Evolutionary conservation across 2,329 filamentous ascomycete species (phyloP).

Genomic region (Xylariomycetidae sp.): DNA sequence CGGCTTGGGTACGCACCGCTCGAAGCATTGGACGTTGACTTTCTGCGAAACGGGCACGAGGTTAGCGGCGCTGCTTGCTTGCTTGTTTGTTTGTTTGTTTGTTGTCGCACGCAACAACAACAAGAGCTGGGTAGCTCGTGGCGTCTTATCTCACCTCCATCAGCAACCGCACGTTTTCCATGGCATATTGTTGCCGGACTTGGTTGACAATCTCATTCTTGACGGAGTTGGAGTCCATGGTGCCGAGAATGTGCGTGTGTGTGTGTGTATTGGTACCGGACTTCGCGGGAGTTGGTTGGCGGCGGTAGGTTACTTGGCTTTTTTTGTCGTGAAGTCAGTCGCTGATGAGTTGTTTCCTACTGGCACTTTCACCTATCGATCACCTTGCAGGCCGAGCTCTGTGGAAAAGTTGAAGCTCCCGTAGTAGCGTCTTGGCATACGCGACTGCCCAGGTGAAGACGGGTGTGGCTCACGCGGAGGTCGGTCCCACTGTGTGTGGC

Average conservation of each 20-base stretch:
- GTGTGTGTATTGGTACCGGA: slow-evolving; percentile 2
- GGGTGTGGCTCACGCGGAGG: too few species aligned
- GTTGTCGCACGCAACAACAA: background rate
- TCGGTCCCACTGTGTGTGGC: too few species aligned
- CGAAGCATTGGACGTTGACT: slow-evolving; percentile 77
- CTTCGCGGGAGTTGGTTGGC: background rate
- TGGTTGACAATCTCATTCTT: slow-evolving; percentile 61
- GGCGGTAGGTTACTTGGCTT: background rate
- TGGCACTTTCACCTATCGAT: too few species aligned
- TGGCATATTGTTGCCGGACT: slow-evolving; percentile 56
- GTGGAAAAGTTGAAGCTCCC: slow-evolving; percentile 7
- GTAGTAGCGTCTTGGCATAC: slow-evolving; percentile 6
- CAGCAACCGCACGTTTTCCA: slow-evolving; percentile 62
- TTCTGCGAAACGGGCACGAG: slow-evolving; percentile 42
- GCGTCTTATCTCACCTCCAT: slow-evolving; percentile 65
- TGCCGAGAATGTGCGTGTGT: slow-evolving; percentile 14
- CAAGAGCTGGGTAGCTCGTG: background rate
- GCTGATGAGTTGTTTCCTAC: background rate
- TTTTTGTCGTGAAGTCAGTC: background rate
- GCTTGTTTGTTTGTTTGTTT: slow-evolving; percentile 2
- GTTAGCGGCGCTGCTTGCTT: background rate
- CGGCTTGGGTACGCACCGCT: slow-evolving; percentile 67
- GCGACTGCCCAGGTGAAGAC: too few species aligned
- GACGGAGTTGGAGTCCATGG: slow-evolving; percentile 52
- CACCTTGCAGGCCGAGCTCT: slow-evolving; percentile 5